Evolutionary conservation across 2,329 filamentous ascomycete genomes (phyloP), one percentile per base, ranked within the genome.

Genomic region (Aureobasidium uvarum): DNA sequence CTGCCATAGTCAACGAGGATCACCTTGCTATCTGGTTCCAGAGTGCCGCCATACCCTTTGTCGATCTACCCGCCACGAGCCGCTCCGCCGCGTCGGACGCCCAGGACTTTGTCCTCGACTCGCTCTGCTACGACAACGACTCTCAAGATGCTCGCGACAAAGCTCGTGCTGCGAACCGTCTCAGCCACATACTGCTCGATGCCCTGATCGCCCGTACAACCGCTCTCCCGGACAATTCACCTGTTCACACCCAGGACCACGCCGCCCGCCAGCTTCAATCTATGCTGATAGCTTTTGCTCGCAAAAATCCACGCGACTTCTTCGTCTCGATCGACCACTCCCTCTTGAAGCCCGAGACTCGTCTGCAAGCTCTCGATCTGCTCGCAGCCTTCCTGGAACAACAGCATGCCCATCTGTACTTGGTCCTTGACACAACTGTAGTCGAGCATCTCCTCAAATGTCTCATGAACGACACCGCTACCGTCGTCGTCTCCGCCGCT

Each of bases 321-420:
- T 85, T 94, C 72, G 79, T 79, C 14, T 81, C 84, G 1, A 76
- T 94, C 25, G 84, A 93, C 72, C 80, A 81, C 51, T 87, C 87
- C 68, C 83, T 95, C 67, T 79, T 88, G 31, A 85, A 86, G 68
- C 86, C 82, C 68, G 81, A 85, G 23, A 84, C 86, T 67, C 86
- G 91, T 23, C 82, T 86, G 64, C 84, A 85, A 67, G 83, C 86
- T 10, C 76, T 93, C 36, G 84, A 84, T 20, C 81, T 95, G 13
- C 79, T 95, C 18, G 87, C 86, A 72, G 85, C 88, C 51, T 93
- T 92, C 69, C 84, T 95, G 43, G 85, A 88, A 68, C 84, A 86
- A 66, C 88, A 92, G 69, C 89, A 90, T n/a, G 90, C 91, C 5
- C 91, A 93, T 76, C 81, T 95, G 1, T 86, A 95, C 72, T 82